Evolutionary conservation across 1,139 yeast genomes (phyloP).

Genomic region (Blastobotrys indianensis): DNA sequence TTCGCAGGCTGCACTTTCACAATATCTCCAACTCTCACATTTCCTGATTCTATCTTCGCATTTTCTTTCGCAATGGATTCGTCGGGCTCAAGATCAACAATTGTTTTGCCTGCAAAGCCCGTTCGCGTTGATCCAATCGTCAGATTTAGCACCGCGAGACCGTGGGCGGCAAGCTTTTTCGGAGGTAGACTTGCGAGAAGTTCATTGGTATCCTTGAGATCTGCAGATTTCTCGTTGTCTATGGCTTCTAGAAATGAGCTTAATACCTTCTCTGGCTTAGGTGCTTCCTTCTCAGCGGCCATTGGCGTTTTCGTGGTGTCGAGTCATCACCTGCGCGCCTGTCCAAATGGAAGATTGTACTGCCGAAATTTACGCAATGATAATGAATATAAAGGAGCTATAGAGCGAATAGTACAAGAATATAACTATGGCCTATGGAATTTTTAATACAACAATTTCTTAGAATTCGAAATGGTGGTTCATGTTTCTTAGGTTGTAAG

Average conservation of each 20-base stretch:
- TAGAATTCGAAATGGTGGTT: no score
- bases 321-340: no score
- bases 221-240: constrained; percentile 24
- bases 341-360: no score
- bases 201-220: constrained; percentile 30
- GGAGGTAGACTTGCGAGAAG: constrained; percentile 43
- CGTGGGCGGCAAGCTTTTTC: constrained; percentile 58
- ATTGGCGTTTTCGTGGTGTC: no score
- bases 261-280: background rate
- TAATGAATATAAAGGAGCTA: no score
- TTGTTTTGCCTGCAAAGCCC: constrained; percentile 74
- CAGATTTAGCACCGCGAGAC: constrained; percentile 70
- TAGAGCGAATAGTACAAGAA: no score
- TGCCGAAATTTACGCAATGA: no score
- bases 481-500: no score
- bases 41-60: constrained; percentile 48
- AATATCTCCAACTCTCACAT: constrained; percentile 73
- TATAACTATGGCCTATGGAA: no score
- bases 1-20: constrained; percentile 29
- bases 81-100: constrained; percentile 62
- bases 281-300: background rate
- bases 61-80: constrained; percentile 41
- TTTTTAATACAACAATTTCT: no score
- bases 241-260: constrained; percentile 17
- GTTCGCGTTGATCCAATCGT: constrained; percentile 55